Base-by-base conservation (phyloP, 2,329 filamentous ascomycete genomes). In the Fusarium sp. region DNA sequence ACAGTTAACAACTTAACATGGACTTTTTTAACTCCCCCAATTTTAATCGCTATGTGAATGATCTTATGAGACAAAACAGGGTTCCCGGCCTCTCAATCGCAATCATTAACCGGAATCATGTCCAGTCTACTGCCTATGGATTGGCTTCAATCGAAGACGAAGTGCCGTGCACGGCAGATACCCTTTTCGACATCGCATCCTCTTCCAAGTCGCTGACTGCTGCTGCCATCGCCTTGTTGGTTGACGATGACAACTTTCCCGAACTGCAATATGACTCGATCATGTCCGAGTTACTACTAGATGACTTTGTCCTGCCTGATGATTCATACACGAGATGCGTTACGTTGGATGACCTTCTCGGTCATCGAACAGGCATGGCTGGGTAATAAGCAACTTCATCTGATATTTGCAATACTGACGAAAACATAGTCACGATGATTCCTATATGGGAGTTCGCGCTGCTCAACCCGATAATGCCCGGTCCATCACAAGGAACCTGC, bases 131-230 rank as follows among this genome's bases (percentile, higher is more conserved):
- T 6, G 64, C 45, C 3, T 67, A 42, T 34, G 62, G 63, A 4
- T n/a, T 29, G 10, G 40, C 64, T 0, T 67, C 57, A 13, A 8
- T 29, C 6, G 4, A 16, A 37, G n/a, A 46, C 1, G 24, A 57
- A 8, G 1, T 20, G 2, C 41, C 41, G 11, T 67, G 62, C 49
- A 62, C 49, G 4, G 10, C 45, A 16, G 57, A 67, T n/a, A 67
- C 57, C 2, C 20, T 67, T 1, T 67, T 67, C 2, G 62, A 67
- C 18, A 61, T 67, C 24, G 64, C 62, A 12, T 67, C 62, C 1
- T 67, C 49, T 1, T 67, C 64, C 0, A 67, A 67, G 11, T 53
- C 62, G 2, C 47, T 67, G 4, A 62, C 62, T 1, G 49, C 49
- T 2, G 9, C 32, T 1, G 49, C 64, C 1, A 22, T 67, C 3